Conservation (phyloP, 129 eudicot genomes). For the Sambucus nigra region DNA sequence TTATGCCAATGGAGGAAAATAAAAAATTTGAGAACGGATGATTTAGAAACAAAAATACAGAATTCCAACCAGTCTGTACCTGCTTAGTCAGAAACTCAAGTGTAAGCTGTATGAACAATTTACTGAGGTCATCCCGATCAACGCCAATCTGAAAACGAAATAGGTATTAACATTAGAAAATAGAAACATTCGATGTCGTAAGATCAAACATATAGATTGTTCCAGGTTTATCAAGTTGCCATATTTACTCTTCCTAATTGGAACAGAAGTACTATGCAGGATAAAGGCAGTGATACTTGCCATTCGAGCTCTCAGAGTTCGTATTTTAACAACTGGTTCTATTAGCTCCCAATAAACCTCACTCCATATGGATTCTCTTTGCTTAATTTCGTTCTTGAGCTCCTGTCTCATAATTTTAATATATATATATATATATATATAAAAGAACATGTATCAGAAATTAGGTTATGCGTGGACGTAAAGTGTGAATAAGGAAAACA, state of each 20-base stretch:
- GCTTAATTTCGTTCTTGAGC: conserved; percentile 89
- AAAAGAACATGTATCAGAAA: background rate
- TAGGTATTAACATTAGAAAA: background rate
- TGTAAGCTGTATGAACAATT: conserved; percentile 83
- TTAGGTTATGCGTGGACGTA: background rate
- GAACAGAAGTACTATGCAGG: background rate
- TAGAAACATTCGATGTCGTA: background rate
- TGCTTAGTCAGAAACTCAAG: conserved; percentile 88
- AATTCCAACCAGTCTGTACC: conserved; percentile 33
- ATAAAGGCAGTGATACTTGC: conserved; percentile 38
- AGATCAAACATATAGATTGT: background rate
- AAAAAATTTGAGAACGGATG: too few relatives aligned
- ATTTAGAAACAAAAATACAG: background rate
- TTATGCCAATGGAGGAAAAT: too few relatives aligned
- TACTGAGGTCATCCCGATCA: conserved; percentile 71
- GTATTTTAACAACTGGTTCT: conserved; percentile 64
- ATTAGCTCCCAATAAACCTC: conserved; percentile 72
- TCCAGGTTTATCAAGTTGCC: background rate
- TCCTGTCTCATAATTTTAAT: conserved; percentile 48
- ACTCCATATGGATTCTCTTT: conserved; percentile 69
- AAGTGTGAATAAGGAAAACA: conserved; percentile 3
- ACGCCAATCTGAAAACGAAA: conserved; percentile 64
- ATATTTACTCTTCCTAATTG: background rate
- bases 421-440: too few relatives aligned
- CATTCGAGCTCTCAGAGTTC: conserved; percentile 94